A percentile compares a stretch with the other conserved stretches of the same genome.
Conservation (phyloP, 1,284 basidiomycete genomes). For the Pseudozyma flocculosa region DNA sequence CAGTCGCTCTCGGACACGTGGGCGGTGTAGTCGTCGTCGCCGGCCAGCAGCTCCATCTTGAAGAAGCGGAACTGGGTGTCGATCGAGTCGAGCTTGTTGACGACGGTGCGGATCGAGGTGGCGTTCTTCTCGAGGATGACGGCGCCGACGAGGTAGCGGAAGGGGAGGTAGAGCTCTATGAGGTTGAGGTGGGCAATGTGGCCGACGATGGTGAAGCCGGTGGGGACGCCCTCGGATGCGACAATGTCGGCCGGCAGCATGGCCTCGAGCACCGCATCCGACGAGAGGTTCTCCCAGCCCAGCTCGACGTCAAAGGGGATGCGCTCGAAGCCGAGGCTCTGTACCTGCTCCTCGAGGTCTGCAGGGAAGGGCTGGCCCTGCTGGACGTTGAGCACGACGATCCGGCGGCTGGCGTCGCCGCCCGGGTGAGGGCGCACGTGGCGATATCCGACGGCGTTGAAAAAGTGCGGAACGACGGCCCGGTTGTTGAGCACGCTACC, state of each 20-base stretch:
- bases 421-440: constrained; percentile 29
- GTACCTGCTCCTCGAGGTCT: constrained; percentile 2
- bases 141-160: constrained; percentile 85
- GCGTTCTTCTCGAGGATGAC: constrained; percentile 67
- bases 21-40: constrained; percentile 79
- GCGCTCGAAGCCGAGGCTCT: neutral
- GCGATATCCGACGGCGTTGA: constrained; percentile 24
- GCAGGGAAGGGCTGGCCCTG: constrained; percentile 11
- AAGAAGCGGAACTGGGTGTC: constrained; percentile 88
- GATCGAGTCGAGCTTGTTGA: constrained; percentile 91
- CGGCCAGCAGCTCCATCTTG: constrained; percentile 94
- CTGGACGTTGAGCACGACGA: constrained; percentile 27
- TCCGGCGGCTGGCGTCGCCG: constrained; percentile 14
- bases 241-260: constrained; percentile 23
- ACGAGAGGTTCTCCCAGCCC: constrained; percentile 21
- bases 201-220: constrained; percentile 82
- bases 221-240: constrained; percentile 70
- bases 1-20: constrained; percentile 66
- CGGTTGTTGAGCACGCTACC: constrained; percentile 19
- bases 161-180: constrained; percentile 84
- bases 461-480: constrained; percentile 14
- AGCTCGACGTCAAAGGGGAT: constrained; percentile 14
- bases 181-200: constrained; percentile 92
- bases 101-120: constrained; percentile 76
- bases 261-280: constrained; percentile 28